Evolutionary conservation across 495 filamentous ascomycete species (phyloP), one percentile per base, ranked within the genome.

Genomic region (Talaromyces stipitatus): DNA sequence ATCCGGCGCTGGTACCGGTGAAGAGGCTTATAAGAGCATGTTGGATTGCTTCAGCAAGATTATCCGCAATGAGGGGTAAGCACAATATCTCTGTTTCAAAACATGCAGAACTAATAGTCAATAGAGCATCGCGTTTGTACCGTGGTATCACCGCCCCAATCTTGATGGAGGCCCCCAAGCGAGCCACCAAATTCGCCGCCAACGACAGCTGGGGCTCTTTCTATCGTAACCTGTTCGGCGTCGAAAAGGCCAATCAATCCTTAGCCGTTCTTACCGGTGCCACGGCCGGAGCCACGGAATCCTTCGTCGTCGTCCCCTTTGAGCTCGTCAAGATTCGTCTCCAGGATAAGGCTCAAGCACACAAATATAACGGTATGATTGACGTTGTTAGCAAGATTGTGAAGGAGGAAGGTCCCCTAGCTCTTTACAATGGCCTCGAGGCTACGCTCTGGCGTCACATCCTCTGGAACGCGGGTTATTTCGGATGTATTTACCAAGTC

Each of bases 161-260:
- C 62, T 76, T 97, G 60, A 97, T 98, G 94, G 94, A 98, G 75
- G 94, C 94, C 16, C 94, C 94, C 56, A 98, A 98, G 83, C 85
- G 94, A 69, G 94, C 94, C 8, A 96, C 89, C 74, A 98, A 98
- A 72, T 97, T 98, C 75, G 92, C 94, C 51, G 95, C 94, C 69
- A 98, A 98, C 72, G 95, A 98, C 69, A 86, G 91, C 70, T 98
- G 94, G 94, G 94, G 94, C 60, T 82, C 85, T 69, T 82, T 95
- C 72, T 98, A 94, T 78, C 88, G 88, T 56, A 84, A 83, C 55
- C 66, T 85, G 36, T 97, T 98, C 71, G 89, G 88, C 54, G 78
- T 83, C 28, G 71, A 84, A 46, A 87, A 95, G 74, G 94, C 96
- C 85, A 97, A 82, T 58, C 94, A 97, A 70, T 77, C 82, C 9